These are phyloP conservation scores for Xylariaceae sp. DNA, from an alignment of 2,329 filamentous ascomycete species.

Conservation along the genomic window DNA sequence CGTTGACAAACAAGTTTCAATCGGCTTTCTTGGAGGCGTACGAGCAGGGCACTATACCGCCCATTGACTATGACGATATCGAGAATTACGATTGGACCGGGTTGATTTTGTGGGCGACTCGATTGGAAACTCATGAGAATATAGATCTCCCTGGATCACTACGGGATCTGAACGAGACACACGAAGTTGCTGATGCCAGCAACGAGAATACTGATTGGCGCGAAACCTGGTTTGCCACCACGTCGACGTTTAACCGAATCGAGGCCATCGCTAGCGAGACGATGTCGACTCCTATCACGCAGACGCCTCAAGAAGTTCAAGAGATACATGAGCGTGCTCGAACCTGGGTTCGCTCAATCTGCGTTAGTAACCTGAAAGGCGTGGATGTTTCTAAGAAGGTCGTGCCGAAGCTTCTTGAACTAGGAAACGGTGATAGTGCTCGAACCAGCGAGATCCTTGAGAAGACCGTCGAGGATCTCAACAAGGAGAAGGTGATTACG, in stretches of 20 bases:
- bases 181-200: slow-evolving; percentile 36
- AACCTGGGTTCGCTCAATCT: slow-evolving; percentile 57
- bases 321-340: slow-evolving; percentile 41
- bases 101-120: slow-evolving; percentile 62
- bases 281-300: slow-evolving; percentile 34
- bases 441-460: slow-evolving; percentile 43
- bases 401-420: slow-evolving; percentile 43
- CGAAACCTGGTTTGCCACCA: slow-evolving; percentile 51
- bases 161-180: slow-evolving; percentile 40
- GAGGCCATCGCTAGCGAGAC: slow-evolving; percentile 49
- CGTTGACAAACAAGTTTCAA: slow-evolving; percentile 59
- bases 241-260: slow-evolving; percentile 53
- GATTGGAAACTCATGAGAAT: slow-evolving; percentile 43
- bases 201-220: slow-evolving; percentile 43
- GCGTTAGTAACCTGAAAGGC: slow-evolving; percentile 42
- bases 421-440: slow-evolving; percentile 38
- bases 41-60: slow-evolving; percentile 53
- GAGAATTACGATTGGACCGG: slow-evolving; percentile 62
- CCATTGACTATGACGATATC: slow-evolving; percentile 59
- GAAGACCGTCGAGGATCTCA: slow-evolving; percentile 44
- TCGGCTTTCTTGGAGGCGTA: slow-evolving; percentile 62
- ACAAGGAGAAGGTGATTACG: slow-evolving; percentile 50
- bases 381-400: slow-evolving; percentile 27
- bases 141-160: slow-evolving; percentile 46
- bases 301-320: slow-evolving; percentile 25